Conservation (phyloP, 2,329 filamentous ascomycete genomes). For the Penicillium glabrum region DNA sequence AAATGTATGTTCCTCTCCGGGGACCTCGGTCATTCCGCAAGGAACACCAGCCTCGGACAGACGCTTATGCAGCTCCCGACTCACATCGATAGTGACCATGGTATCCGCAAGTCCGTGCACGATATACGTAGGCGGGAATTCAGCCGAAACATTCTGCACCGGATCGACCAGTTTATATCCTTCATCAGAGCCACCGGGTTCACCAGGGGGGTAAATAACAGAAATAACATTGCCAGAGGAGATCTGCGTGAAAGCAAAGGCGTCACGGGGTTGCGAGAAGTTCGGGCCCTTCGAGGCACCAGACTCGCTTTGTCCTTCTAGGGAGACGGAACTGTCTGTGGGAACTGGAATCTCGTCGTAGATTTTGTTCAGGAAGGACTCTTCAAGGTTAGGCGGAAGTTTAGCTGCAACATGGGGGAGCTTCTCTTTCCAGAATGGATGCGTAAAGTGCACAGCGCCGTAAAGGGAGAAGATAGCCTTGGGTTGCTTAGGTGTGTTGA, state of each 20-base stretch:
- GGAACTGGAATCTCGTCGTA: constrained; percentile 40
- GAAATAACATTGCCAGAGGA: constrained; percentile 40
- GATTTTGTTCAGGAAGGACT: constrained; percentile 35
- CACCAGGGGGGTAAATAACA: constrained; percentile 28
- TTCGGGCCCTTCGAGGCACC: constrained; percentile 29
- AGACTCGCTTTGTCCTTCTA: constrained; percentile 39
- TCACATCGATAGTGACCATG: constrained; percentile 42
- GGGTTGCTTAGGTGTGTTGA: constrained; percentile 34
- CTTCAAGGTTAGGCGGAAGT: constrained; percentile 24
- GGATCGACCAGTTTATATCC: constrained; percentile 34
- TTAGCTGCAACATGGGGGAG: constrained; percentile 31
- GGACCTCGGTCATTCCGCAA: constrained; percentile 40
- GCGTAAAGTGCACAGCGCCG: constrained; percentile 41
- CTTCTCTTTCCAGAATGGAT: constrained; percentile 38
- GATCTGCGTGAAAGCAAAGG: constrained; percentile 45
- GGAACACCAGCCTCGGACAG: constrained; percentile 31
- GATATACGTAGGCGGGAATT: constrained; percentile 44
- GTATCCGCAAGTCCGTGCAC: constrained; percentile 42
- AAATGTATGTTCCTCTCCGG: constrained; percentile 47
- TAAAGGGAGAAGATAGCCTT: constrained; percentile 46
- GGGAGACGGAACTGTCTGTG: constrained; percentile 40
- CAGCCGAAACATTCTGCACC: constrained; percentile 27
- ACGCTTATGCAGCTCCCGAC: constrained; percentile 27
- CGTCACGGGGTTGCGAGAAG: constrained; percentile 39
- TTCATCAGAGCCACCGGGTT: constrained; percentile 2